Evolutionary conservation across 768 basidiomycete genomes (phyloP).

Genomic region (Pisolithus orientalis): DNA sequence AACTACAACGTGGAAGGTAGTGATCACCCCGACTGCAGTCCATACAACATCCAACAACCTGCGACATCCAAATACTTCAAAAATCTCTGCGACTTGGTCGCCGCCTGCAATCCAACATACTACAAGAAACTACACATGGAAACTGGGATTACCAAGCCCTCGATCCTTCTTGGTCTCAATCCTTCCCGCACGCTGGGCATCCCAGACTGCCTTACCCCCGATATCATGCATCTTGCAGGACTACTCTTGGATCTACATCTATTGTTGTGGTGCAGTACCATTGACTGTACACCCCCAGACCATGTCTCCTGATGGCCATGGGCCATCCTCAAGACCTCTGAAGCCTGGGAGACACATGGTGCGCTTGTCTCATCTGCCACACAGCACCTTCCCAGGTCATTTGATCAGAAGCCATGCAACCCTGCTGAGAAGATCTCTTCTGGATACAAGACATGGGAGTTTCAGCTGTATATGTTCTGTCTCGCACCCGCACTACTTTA

Average conservation of each 20-base stretch:
- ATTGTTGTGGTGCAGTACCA: slow-evolving; percentile 8
- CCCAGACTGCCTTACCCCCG: no score
- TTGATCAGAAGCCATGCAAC: no score
- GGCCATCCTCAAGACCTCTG: slow-evolving; percentile 18
- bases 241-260: no score
- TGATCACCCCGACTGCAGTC: neutral
- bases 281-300: slow-evolving; percentile 2
- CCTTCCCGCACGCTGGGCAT: slow-evolving; percentile 8
- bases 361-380: slow-evolving; percentile 10
- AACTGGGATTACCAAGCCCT: slow-evolving; percentile 31
- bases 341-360: slow-evolving; percentile 18
- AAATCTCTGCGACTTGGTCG: neutral
- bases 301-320: slow-evolving; percentile 25
- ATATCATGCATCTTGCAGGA: no score
- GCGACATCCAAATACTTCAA: neutral
- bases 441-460: slow-evolving; percentile 20
- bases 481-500: slow-evolving; percentile 15
- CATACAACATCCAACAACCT: neutral
- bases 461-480: slow-evolving; percentile 11
- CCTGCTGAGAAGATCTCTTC: neutral
- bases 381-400: neutral
- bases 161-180: slow-evolving; percentile 28
- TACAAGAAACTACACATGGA: neutral
- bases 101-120: neutral
- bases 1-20: neutral